Base-by-base conservation (phyloP, 148 eudicot species). In the Polygonum maritimum region DNA sequence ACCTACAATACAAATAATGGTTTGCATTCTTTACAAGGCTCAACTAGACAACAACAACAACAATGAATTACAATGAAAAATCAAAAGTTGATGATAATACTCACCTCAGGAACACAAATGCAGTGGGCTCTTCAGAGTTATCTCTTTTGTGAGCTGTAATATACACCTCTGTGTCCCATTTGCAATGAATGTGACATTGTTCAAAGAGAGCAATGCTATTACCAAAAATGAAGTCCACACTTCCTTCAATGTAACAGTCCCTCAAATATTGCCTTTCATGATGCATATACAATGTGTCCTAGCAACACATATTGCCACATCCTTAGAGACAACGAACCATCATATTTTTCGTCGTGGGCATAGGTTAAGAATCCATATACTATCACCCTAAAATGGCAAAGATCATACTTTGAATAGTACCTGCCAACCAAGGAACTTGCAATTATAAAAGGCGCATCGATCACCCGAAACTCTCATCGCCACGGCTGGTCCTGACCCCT, bases 381-480 rank as follows among this genome's bases (percentile, higher is more conserved):
- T 41, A 41, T 41, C 5, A 41, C 8, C 31, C 0, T 26, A 26
- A 26, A 26, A 0, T 0, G 31, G 31, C 31, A 26, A 26, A 26
- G 22, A 69, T 35, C 40, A 2, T 11, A 36, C n/a, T 33, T 14
- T 35, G 60, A 0, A 80, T 85, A 94, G 31, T 26, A 26, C 98
- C 98, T 94, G 98, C 97, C 96, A 94, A 11, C 97, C 96, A 70
- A 90, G 87, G 82, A 94, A 92, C 85, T 97, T 86, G 92, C 98
- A 94, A 76, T 92, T 90, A 49, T 94, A 94, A 72, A 94, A 94
- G 35, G 97, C 97, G 67, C 91, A 92, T 12, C 96, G 90, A 80
- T 94, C 98, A 13, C 94, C 94, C 0, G 98, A 90, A 73, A 89
- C 96, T 79, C 98, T 85, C 73, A 92, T 79, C 44, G 98, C 97